Evolutionary conservation across 495 filamentous ascomycete genomes (phyloP).

Genomic region (Penicillium canariense): DNA sequence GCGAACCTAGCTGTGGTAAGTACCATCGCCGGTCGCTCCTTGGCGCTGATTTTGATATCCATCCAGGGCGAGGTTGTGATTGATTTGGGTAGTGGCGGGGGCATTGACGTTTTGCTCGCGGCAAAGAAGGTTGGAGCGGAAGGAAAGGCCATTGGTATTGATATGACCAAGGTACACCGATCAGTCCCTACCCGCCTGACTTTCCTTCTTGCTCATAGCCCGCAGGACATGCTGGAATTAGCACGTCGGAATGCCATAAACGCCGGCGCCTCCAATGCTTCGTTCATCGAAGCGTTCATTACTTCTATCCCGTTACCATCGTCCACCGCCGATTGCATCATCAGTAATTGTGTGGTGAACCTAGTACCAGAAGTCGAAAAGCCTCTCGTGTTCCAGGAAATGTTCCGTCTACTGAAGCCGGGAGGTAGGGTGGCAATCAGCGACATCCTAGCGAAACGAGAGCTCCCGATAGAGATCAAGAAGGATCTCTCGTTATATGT

Average conservation of each 20-base stretch:
- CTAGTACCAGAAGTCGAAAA: conserved; percentile 60
- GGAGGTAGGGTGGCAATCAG: conserved; percentile 64
- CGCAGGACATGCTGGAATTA: conserved; percentile 56
- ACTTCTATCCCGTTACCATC: conserved; percentile 46
- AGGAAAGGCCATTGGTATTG: conserved; percentile 59
- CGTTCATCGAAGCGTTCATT: conserved; percentile 53
- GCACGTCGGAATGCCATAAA: conserved; percentile 44
- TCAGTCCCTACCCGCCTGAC: background rate
- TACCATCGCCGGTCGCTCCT: background rate
- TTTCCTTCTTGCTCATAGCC: conserved; percentile 1
- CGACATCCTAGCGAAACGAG: conserved; percentile 57
- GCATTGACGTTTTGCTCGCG: conserved; percentile 63
- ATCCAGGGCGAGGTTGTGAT: conserved; percentile 59
- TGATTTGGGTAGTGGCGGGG: conserved; percentile 61
- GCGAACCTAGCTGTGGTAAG: conserved; percentile 14
- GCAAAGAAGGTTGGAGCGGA: conserved; percentile 50
- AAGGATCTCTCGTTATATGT: conserved; percentile 52
- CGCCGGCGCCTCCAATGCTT: conserved; percentile 36
- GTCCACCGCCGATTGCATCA: conserved; percentile 53
- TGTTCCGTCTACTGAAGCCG: conserved; percentile 57
- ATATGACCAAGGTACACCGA: conserved; percentile 58
- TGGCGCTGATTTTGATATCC: background rate
- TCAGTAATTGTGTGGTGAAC: conserved; percentile 64
- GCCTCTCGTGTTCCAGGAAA: conserved; percentile 55
- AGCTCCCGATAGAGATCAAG: conserved; percentile 47